Conservation (phyloP, 768 basidiomycete genomes). For the Clitopilus hobsonii region DNA sequence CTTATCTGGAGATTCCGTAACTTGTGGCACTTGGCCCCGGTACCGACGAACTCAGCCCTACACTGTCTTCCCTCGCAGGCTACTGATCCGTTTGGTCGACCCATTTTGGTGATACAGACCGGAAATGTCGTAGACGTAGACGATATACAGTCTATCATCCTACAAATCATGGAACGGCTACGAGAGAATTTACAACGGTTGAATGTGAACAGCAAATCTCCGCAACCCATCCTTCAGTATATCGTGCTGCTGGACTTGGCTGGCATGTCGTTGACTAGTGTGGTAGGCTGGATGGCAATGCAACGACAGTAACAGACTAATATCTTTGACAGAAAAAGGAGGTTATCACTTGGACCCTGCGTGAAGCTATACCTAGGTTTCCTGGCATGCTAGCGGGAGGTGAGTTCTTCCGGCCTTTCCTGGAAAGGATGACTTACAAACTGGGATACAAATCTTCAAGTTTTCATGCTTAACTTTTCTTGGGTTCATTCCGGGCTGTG, state of each 20-base stretch:
- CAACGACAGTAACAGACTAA: not conserved
- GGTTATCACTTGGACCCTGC: slow-evolving; percentile 57
- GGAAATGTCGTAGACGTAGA: slow-evolving; percentile 22
- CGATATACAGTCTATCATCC: slow-evolving; percentile 34
- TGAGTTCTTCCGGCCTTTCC: slow-evolving; percentile 16
- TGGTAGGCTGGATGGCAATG: slow-evolving; percentile 31
- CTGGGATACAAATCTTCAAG: slow-evolving; percentile 30
- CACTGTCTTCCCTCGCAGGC: slow-evolving; percentile 50
- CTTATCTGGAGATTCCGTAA: slow-evolving; percentile 54
- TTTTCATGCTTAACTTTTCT: slow-evolving; percentile 69
- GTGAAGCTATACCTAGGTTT: slow-evolving; percentile 65
- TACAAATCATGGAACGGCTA: slow-evolving; percentile 52
- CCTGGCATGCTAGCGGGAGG: slow-evolving; percentile 77
- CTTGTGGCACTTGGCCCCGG: slow-evolving; percentile 30
- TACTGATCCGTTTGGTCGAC: slow-evolving; percentile 60
- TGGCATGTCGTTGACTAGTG: slow-evolving; percentile 46
- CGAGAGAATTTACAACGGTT: slow-evolving; percentile 51
- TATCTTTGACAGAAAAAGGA: slow-evolving; percentile 45
- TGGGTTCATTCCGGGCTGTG: slow-evolving; percentile 71
- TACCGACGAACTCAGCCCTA: slow-evolving; percentile 30
- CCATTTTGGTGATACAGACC: slow-evolving; percentile 53
- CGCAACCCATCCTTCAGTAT: slow-evolving; percentile 55
- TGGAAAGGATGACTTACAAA: slow-evolving; percentile 5
- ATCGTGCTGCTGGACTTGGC: slow-evolving; percentile 63
- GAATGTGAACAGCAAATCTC: slow-evolving; percentile 27